Evolutionary conservation across 108 stramenopile genomes (phyloP).

Genomic region (Aurantiochytrium sp.): DNA sequence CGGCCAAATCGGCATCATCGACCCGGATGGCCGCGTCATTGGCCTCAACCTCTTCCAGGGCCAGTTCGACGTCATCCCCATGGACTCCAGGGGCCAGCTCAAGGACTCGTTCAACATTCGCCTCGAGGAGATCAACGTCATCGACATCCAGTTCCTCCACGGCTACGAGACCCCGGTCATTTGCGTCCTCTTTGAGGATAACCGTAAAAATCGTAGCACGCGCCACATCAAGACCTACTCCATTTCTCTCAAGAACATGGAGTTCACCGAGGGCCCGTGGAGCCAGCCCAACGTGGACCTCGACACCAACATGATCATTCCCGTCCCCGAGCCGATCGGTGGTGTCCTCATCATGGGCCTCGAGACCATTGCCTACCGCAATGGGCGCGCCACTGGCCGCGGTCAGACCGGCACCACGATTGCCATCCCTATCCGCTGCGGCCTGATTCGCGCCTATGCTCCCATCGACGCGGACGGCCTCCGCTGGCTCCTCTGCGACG

Average conservation of each 20-base stretch:
- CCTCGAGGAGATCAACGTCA: constrained; percentile 50
- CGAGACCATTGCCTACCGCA: constrained; percentile 54
- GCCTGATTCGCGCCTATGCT: constrained; percentile 42
- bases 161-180: constrained; percentile 49
- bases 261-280: constrained; percentile 52
- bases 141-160: constrained; percentile 57
- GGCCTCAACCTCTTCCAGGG: constrained; percentile 52
- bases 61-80: constrained; percentile 40
- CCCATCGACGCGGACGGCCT: constrained; percentile 52
- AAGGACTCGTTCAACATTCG: constrained; percentile 42
- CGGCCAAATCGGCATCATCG: constrained; percentile 44
- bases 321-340: constrained; percentile 45
- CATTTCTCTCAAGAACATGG: constrained; percentile 37
- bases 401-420: constrained; percentile 62
- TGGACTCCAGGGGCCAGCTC: not conserved
- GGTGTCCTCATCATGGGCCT: constrained; percentile 56
- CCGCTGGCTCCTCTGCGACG: constrained; percentile 77
- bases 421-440: constrained; percentile 45
- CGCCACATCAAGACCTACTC: constrained; percentile 56
- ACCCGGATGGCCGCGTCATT: constrained; percentile 42
- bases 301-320: constrained; percentile 48
- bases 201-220: constrained; percentile 31
- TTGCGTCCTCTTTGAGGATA: constrained; percentile 52
- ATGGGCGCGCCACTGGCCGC: not conserved
- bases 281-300: constrained; percentile 47